Evolutionary conservation across 148 eudicot species (phyloP).

Genomic region (Rhododendron molle): DNA sequence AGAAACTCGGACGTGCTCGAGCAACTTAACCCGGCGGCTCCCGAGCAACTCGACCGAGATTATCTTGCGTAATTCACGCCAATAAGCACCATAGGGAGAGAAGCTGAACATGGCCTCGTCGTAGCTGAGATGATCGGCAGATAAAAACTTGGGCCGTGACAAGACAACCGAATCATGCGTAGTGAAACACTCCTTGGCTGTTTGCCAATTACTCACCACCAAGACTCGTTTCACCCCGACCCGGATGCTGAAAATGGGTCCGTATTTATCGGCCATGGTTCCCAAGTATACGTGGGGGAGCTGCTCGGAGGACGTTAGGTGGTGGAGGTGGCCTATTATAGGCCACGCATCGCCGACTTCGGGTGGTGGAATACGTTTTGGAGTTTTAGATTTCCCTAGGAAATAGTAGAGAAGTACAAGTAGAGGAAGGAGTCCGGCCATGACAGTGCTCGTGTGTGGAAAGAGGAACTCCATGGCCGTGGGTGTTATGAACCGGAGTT

Average conservation of each 20-base stretch:
- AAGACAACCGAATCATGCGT: no score
- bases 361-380: not conserved
- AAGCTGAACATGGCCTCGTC: no score
- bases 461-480: not conserved
- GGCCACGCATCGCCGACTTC: not conserved
- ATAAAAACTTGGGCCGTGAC: no score
- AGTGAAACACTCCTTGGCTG: no score
- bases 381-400: not conserved
- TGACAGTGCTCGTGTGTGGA: not conserved
- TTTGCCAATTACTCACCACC: no score
- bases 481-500: not conserved
- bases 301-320: not conserved
- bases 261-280: not conserved
- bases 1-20: constrained; percentile 1
- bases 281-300: not conserved
- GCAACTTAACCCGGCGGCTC: not conserved
- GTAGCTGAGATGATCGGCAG: no score
- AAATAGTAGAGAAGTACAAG: not conserved
- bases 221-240: no score
- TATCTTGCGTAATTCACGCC: no score
- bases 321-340: not conserved
- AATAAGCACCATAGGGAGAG: no score
- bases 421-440: not conserved
- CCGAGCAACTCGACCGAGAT: not conserved
- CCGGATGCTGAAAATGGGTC: no score